A percentile compares a stretch with the other conserved stretches of the same genome.
These are phyloP conservation scores for Pyrenopolyporus hunteri DNA, from an alignment of 495 filamentous ascomycete species.

Conservation along the genomic window DNA sequence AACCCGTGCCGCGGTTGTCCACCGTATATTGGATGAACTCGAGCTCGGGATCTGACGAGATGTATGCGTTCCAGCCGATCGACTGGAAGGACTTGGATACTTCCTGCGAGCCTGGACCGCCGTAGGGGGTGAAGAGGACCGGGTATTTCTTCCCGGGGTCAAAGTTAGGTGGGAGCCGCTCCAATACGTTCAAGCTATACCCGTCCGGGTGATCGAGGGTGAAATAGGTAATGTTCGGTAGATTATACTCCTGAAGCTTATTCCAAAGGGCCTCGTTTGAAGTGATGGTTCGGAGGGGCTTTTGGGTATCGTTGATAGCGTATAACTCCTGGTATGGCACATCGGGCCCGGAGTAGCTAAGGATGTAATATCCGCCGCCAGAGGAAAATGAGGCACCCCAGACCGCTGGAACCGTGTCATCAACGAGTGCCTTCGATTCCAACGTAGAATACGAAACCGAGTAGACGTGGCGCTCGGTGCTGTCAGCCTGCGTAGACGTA, in stretches of 20 bases:
- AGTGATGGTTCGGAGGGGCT: slow-evolving; percentile 54
- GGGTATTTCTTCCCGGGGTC: slow-evolving; percentile 60
- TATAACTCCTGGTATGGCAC: slow-evolving; percentile 64
- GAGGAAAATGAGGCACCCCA: slow-evolving; percentile 63
- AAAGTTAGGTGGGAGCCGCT: slow-evolving; percentile 58
- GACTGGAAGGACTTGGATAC: slow-evolving; percentile 53
- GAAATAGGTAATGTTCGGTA: slow-evolving; percentile 57
- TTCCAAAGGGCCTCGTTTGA: slow-evolving; percentile 55
- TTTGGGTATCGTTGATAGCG: slow-evolving; percentile 49
- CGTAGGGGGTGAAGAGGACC: slow-evolving; percentile 61
- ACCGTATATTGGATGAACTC: slow-evolving; percentile 62
- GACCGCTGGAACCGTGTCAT: slow-evolving; percentile 53
- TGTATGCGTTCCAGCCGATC: slow-evolving; percentile 57
- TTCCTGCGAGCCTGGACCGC: slow-evolving; percentile 60
- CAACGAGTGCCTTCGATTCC: slow-evolving; percentile 57
- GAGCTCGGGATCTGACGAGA: slow-evolving; percentile 62
- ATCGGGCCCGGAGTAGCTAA: slow-evolving; percentile 61
- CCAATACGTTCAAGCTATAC: slow-evolving; percentile 54
- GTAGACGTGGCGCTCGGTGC: slow-evolving; percentile 62
- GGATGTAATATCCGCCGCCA: slow-evolving; percentile 59
- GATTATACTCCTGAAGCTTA: slow-evolving; percentile 53
- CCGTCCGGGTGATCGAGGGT: slow-evolving; percentile 55
- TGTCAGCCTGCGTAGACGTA: slow-evolving; percentile 59
- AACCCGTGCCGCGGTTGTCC: slow-evolving; percentile 63
- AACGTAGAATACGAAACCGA: slow-evolving; percentile 55